Conservation (phyloP, 495 filamentous ascomycete genomes). For the Viridothelium virens region DNA sequence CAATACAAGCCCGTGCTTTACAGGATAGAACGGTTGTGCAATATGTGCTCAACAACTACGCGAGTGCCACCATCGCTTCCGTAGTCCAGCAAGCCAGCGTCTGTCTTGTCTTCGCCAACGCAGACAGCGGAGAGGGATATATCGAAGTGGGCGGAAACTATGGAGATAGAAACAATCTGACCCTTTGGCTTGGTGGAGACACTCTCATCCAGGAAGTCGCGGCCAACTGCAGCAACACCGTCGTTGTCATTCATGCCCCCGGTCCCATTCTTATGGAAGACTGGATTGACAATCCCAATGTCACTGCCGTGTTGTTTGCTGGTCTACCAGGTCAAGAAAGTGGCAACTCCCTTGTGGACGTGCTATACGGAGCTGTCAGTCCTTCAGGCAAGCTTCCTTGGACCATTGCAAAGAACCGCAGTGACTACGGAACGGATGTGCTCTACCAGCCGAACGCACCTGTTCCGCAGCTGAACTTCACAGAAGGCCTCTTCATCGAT, state of each 20-base stretch:
- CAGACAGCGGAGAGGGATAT: slow-evolving; percentile 77
- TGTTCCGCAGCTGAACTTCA: slow-evolving; percentile 72
- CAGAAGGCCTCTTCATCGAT: slow-evolving; percentile 84
- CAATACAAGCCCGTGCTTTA: slow-evolving; percentile 42
- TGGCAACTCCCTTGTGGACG: slow-evolving; percentile 78
- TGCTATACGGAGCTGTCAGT: slow-evolving; percentile 83
- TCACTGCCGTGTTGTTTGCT: slow-evolving; percentile 87
- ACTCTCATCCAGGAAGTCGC: slow-evolving; percentile 68
- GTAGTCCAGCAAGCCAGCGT: slow-evolving; percentile 49
- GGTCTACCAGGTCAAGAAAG: slow-evolving; percentile 88
- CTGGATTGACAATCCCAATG: slow-evolving; percentile 71
- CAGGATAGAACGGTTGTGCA: slow-evolving; percentile 1
- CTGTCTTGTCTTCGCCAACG: slow-evolving; percentile 79
- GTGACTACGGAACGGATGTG: slow-evolving; percentile 67
- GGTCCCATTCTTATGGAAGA: slow-evolving; percentile 71
- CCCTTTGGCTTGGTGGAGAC: slow-evolving; percentile 76
- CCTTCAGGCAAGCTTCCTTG: slow-evolving; percentile 80
- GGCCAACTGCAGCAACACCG: slow-evolving; percentile 71
- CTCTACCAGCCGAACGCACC: slow-evolving; percentile 60
- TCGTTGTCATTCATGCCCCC: slow-evolving; percentile 79
- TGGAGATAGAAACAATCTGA: slow-evolving; percentile 87
- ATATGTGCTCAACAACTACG: slow-evolving; percentile 47
- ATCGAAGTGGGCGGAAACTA: slow-evolving; percentile 73
- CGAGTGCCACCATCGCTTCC: slow-evolving; percentile 29
- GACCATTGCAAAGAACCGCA: slow-evolving; percentile 67